Base-by-base conservation (phyloP, 805 yeast species). In the Babjeviella inositovora region DNA sequence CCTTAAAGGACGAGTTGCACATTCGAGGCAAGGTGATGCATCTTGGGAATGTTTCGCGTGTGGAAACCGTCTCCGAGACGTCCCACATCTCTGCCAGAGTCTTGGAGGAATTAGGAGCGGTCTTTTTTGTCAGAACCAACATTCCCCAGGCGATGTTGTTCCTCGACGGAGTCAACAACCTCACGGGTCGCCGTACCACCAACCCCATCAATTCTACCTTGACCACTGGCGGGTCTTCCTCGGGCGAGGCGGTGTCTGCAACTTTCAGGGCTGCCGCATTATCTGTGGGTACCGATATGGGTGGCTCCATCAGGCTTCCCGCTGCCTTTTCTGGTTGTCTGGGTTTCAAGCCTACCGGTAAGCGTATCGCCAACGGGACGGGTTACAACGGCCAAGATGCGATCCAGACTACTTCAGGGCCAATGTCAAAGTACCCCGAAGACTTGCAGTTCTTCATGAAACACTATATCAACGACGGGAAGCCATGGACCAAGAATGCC, bases 391-490 rank as follows among this genome's bases (percentile, higher is more conserved):
- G 77, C 24, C 74, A 69, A 40, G 77, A 73, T 43, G 53, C 75
- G 14, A 68, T 75, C 26, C 61, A 58, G 17, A 68, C 74, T 9
- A 76, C 70, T 13, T 57, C 58, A 22, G 87, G 85, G 13, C 87
- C 87, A 19, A 42, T 76, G 48, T 57, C 79, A 3, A 59, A 73
- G 34, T 48, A 67, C 4, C 49, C 70, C 22, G 76, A 70, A 4
- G 87, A 76, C 45, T 46, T 75, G 32, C 82, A 75, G 11, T 45
- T 67, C 27, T 70, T 70, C 52, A 74, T 75, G 84, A 57, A 65
- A 27, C 30, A 51, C 10, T 71, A 66, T 40, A 52, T 69, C 33
- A 70, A 70, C 37, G 51, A 53, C 15, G 82, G 80, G 29, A 52
- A 65, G 32, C 82, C 82, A 8, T 71, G 81, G 77, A 47, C 50